Conservation (phyloP, 345 rosid genomes). For the Eucalyptus tenuipes region DNA sequence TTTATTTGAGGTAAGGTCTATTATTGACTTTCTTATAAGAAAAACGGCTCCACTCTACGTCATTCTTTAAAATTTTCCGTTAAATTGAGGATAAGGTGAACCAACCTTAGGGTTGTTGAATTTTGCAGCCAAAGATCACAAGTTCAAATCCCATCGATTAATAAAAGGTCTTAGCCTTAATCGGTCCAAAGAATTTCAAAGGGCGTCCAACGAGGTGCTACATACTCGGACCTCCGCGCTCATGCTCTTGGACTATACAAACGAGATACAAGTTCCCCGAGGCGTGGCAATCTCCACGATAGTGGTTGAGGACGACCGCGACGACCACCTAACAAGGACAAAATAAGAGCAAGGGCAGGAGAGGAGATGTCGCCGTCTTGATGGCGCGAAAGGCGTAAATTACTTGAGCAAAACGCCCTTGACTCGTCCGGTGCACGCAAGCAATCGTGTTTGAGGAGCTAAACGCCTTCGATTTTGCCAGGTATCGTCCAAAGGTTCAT, state of each 20-base stretch:
- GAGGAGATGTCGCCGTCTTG: neutral
- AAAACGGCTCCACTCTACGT: rapidly evolving
- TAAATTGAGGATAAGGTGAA: neutral
- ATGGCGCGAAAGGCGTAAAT: neutral
- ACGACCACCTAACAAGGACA: neutral
- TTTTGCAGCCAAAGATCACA: neutral
- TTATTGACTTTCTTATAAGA: neutral
- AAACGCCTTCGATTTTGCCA: neutral
- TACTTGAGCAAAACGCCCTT: neutral
- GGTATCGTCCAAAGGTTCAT: neutral
- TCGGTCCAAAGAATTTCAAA: neutral
- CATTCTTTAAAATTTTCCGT: neutral
- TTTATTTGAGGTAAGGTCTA: rapidly evolving
- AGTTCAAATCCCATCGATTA: neutral
- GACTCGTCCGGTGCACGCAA: neutral
- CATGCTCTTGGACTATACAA: neutral
- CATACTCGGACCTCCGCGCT: neutral
- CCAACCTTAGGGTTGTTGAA: neutral
- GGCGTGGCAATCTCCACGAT: too few relatives aligned
- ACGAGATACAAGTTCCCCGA: neutral
- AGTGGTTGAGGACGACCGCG: neutral
- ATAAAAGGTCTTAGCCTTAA: neutral
- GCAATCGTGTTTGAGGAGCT: neutral
- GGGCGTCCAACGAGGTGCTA: rapidly evolving
- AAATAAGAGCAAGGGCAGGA: neutral